Conservation (phyloP, 1,139 yeast species). For the Arxiozyma bovina region DNA sequence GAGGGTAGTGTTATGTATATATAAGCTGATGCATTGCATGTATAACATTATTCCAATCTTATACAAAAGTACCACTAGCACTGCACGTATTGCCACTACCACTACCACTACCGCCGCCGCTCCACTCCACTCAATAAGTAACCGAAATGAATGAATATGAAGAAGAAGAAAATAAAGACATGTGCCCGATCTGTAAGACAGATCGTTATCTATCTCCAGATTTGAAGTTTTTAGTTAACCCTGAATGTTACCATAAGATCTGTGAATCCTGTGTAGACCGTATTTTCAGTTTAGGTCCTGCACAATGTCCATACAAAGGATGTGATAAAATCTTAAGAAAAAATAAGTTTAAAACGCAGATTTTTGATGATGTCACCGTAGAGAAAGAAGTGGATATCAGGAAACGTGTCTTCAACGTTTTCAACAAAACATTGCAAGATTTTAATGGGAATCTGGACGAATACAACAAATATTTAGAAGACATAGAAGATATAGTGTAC, state of each 20-base stretch:
- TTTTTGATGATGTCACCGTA: slow-evolving; percentile 80
- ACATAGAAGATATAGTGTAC: slow-evolving; percentile 71
- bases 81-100: no score
- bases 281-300: slow-evolving; percentile 88
- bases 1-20: no score
- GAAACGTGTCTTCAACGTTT: slow-evolving; percentile 63
- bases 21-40: no score
- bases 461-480: slow-evolving; percentile 73
- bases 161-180: slow-evolving; percentile 44
- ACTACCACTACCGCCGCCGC: no score
- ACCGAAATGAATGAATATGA: slow-evolving; percentile 15
- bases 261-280: slow-evolving; percentile 96
- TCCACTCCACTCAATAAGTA: background rate
- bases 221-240: slow-evolving; percentile 83
- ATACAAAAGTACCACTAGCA: no score
- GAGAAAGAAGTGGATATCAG: slow-evolving; percentile 91
- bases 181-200: slow-evolving; percentile 97
- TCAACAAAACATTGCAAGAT: slow-evolving; percentile 73
- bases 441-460: slow-evolving; percentile 49
- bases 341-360: slow-evolving; percentile 83
- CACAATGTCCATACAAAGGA: slow-evolving; percentile 90
- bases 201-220: slow-evolving; percentile 91
- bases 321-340: slow-evolving; percentile 83
- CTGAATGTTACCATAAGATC: slow-evolving; percentile 95
- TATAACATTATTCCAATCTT: no score